A percentile compares a stretch with the other conserved stretches of the same genome.
These are phyloP conservation scores for Nicotiana tomentosiformis DNA, from an alignment of 257 asterid species.

Conservation along the genomic window DNA sequence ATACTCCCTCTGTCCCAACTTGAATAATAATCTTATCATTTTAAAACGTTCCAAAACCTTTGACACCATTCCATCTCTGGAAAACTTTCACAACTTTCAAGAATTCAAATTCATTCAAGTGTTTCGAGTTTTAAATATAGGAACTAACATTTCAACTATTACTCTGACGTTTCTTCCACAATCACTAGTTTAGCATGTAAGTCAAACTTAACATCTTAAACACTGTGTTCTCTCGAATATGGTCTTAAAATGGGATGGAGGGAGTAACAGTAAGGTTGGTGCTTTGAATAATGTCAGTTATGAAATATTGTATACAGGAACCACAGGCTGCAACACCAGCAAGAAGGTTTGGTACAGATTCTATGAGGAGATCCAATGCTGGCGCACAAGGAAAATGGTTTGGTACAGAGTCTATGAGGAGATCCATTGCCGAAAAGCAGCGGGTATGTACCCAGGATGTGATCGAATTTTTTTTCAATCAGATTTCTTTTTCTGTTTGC, in stretches of 20 bases:
- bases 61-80: not conserved
- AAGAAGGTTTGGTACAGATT: conserved; percentile 46
- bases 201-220: not conserved
- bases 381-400: conserved; percentile 39
- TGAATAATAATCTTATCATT: not conserved
- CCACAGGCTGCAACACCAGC: conserved; percentile 29
- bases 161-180: not conserved
- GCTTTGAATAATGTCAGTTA: conserved; percentile 11
- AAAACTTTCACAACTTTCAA: not conserved
- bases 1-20: conserved; percentile 10
- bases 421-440: conserved; percentile 61
- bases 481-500: not conserved
- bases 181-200: not conserved
- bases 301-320: conserved; percentile 40
- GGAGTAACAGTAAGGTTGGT: not conserved
- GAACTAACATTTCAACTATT: not conserved
- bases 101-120: not conserved
- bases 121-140: not conserved
- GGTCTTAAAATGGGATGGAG: not conserved
- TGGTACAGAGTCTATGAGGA: conserved; percentile 54
- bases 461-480: not conserved
- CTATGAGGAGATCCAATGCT: conserved; percentile 55
- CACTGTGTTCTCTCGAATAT: not conserved
- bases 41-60: not conserved
- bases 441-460: conserved; percentile 41